Conservation (phyloP, 257 asterid genomes). For the Solanum appendiculatum region DNA sequence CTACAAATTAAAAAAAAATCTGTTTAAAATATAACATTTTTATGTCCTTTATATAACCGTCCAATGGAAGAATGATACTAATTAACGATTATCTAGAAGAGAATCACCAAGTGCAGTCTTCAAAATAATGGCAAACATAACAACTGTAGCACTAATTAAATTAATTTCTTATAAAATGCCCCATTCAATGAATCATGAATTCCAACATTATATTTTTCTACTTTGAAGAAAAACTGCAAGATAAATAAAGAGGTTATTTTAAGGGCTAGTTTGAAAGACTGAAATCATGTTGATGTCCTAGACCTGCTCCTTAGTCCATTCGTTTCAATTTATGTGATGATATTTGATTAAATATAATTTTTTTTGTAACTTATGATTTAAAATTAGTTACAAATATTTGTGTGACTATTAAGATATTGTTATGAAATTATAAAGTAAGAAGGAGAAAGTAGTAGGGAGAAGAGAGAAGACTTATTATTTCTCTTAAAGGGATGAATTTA, state of each 20-base stretch:
- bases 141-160: background rate
- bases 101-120: constrained; percentile 17
- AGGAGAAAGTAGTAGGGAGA: too few relatives aligned
- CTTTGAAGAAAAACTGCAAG: background rate
- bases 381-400: background rate
- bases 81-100: constrained; percentile 8
- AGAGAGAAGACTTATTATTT: too few relatives aligned
- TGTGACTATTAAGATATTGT: background rate
- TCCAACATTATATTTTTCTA: background rate
- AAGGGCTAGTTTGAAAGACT: background rate
- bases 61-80: constrained; percentile 20
- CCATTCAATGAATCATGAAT: constrained; percentile 13
- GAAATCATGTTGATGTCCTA: background rate
- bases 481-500: too few relatives aligned
- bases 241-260: background rate
- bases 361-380: background rate
- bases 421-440: too few relatives aligned
- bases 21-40: background rate
- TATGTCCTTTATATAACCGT: constrained; percentile 21
- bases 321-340: background rate
- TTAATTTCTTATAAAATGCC: background rate
- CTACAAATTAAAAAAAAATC: background rate
- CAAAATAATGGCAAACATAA: background rate
- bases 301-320: background rate
- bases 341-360: background rate